Percentiles rank a stretch among this genome's conserved stretches.
These are phyloP conservation scores for Saccharomyces hybrid DNA, from an alignment of 1,139 yeast species.

Conservation along the genomic window DNA sequence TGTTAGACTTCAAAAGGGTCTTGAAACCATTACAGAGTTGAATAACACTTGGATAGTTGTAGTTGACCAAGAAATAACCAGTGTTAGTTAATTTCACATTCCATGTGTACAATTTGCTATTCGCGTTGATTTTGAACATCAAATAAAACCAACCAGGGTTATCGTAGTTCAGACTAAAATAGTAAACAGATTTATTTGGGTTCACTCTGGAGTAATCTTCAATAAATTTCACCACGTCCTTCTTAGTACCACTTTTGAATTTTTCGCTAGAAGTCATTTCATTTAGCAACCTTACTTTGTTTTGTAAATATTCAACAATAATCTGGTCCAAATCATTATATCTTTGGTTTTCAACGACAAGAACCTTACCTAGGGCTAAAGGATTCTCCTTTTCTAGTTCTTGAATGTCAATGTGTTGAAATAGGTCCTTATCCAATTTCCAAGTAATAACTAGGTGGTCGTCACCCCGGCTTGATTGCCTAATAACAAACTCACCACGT, in stretches of 20 bases:
- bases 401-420: constrained; percentile 82
- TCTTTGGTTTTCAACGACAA: constrained; percentile 56
- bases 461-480: constrained; percentile 88
- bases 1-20: constrained; percentile 36
- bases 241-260: constrained; percentile 72
- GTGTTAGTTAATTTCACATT: constrained; percentile 82
- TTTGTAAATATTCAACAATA: constrained; percentile 79
- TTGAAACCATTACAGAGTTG: constrained; percentile 93
- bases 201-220: constrained; percentile 86
- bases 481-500: constrained; percentile 86
- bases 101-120: constrained; percentile 74
- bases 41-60: constrained; percentile 78
- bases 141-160: constrained; percentile 88
- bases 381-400: constrained; percentile 63
- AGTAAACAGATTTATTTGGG: constrained; percentile 83
- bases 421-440: constrained; percentile 87
- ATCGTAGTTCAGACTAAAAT: constrained; percentile 84
- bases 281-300: constrained; percentile 74
- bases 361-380: constrained; percentile 52
- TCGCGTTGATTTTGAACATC: constrained; percentile 57
- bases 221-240: constrained; percentile 81
- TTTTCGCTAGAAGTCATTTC: constrained; percentile 84
- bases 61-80: constrained; percentile 73
- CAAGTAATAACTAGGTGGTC: constrained; percentile 89
- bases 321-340: constrained; percentile 90